Conservation (phyloP, 805 yeast genomes). For the Maudiozyma turicensis region DNA sequence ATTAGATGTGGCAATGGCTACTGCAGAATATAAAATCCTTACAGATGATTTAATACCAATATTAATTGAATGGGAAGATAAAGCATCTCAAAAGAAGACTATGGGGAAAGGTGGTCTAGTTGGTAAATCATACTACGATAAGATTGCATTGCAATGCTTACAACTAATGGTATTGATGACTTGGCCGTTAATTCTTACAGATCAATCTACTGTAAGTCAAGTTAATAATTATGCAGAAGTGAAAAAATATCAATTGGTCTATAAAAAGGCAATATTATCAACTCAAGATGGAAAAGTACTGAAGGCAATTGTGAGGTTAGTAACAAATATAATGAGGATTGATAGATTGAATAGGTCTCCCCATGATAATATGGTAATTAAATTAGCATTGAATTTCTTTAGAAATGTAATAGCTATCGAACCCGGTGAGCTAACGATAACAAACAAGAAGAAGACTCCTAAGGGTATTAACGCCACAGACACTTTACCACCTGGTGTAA, state of each 20-base stretch:
- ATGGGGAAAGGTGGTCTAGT: conserved; percentile 18
- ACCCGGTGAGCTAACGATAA: conserved; percentile 49
- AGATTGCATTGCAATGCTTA: conserved; percentile 59
- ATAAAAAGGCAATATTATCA: conserved; percentile 58
- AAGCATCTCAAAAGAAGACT: conserved; percentile 19
- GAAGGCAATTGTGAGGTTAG: conserved; percentile 59
- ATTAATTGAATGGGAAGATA: conserved; percentile 59
- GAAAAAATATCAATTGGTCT: conserved; percentile 54
- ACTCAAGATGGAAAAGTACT: conserved; percentile 53
- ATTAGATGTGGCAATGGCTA: conserved; percentile 80
- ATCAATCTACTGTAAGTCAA: conserved; percentile 50
- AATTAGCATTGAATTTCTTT: conserved; percentile 61
- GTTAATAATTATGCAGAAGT: conserved; percentile 48
- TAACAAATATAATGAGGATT: conserved; percentile 48
- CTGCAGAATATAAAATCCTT: conserved; percentile 70
- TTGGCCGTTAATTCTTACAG: conserved; percentile 70
- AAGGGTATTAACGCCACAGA: conserved; percentile 26
- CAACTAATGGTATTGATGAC: conserved; percentile 78
- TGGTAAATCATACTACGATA: conserved; percentile 33
- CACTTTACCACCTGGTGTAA: conserved; percentile 46
- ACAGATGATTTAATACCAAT: conserved; percentile 65
- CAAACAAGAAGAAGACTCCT: conserved; percentile 31
- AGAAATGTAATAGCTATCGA: conserved; percentile 73
- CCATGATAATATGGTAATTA: conserved; percentile 63
- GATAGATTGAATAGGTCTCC: conserved; percentile 48